Evolutionary conservation across 768 basidiomycete species (phyloP).

Genomic region (Favolaschia claudopus): DNA sequence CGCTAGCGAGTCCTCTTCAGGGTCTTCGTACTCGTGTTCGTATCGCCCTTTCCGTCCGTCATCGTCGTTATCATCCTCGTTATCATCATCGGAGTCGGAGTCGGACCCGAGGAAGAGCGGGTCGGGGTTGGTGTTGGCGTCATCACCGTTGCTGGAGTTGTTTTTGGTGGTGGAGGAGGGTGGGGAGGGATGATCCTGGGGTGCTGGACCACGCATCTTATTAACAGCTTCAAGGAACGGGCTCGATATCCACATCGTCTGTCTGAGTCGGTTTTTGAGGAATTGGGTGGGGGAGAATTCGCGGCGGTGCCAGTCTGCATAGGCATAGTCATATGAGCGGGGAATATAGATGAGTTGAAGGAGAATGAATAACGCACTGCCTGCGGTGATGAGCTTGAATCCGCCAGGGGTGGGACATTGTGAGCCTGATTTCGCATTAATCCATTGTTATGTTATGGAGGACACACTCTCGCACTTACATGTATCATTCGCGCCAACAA

Average conservation of each 20-base stretch:
- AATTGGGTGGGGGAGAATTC: background rate
- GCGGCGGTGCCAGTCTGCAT: slow-evolving; percentile 10
- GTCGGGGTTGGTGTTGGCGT: no score
- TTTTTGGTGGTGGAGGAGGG: background rate
- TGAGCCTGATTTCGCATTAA: slow-evolving; percentile 8
- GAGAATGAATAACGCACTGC: slow-evolving; percentile 6
- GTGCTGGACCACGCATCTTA: background rate
- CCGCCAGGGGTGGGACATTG: slow-evolving; percentile 18
- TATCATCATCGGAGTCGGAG: no score
- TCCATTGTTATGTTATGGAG: no score
- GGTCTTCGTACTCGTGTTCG: no score
- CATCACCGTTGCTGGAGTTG: no score
- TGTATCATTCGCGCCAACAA: slow-evolving; percentile 6
- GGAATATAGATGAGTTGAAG: background rate
- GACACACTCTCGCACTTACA: background rate
- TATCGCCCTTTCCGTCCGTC: no score
- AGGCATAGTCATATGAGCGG: background rate
- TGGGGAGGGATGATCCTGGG: no score
- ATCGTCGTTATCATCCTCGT: background rate
- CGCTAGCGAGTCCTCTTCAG: no score
- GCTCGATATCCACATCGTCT: background rate
- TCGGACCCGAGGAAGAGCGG: no score
- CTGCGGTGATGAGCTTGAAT: background rate
- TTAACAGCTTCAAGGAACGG: background rate
- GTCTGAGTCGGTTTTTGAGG: background rate